Conservation (phyloP, 2,329 filamentous ascomycete species). For the Penicillium sp. region DNA sequence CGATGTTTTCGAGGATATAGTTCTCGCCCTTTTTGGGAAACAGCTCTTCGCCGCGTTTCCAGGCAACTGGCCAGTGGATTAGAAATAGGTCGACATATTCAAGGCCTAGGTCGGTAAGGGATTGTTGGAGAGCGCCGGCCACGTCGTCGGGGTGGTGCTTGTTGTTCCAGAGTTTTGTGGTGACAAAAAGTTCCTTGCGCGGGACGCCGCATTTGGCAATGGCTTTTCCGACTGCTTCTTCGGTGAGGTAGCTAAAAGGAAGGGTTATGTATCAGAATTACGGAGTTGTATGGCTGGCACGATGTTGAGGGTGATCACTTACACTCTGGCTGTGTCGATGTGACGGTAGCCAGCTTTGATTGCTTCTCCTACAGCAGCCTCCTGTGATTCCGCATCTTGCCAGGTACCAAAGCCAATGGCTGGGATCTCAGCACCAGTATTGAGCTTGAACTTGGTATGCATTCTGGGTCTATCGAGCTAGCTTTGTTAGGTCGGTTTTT, state of each 20-base stretch:
- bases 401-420: conserved; percentile 55
- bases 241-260: conserved; percentile 56
- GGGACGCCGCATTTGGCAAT: conserved; percentile 64
- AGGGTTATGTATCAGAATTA: background rate
- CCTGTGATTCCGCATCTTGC: conserved; percentile 53
- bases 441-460: conserved; percentile 44
- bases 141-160: conserved; percentile 62
- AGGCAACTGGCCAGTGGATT: conserved; percentile 64
- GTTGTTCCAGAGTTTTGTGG: conserved; percentile 67
- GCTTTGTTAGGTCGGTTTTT: background rate
- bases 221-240: conserved; percentile 63
- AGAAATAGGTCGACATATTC: conserved; percentile 69
- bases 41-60: conserved; percentile 47
- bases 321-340: conserved; percentile 53
- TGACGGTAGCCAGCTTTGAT: conserved; percentile 55
- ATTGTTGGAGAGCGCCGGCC: conserved; percentile 58
- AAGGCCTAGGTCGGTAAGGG: conserved; percentile 60
- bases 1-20: conserved; percentile 42
- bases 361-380: conserved; percentile 48
- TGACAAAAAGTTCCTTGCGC: conserved; percentile 63
- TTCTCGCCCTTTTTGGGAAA: conserved; percentile 50
- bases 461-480: conserved; percentile 10
- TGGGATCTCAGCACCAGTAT: conserved; percentile 48
- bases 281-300: background rate
- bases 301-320: conserved; percentile 10